Conservation (phyloP, 345 rosid genomes). For the Brassica napus region Da-Ae NC_063434.1:4622501-4623000, state of each 20-base stretch:
- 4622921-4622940: slow-evolving; percentile 42
- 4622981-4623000: background rate
- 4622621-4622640: slow-evolving; percentile 30
- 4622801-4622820: slow-evolving; percentile 6
- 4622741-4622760: slow-evolving; percentile 22
- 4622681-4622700: slow-evolving; percentile 30
- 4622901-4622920: slow-evolving; percentile 56
- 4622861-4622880: background rate
- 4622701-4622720: slow-evolving; percentile 1
- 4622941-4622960: slow-evolving; percentile 64
- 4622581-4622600: slow-evolving; percentile 27
- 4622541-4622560: slow-evolving; percentile 28
- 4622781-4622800: slow-evolving; percentile 12
- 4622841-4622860: slow-evolving; percentile 10
- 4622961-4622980: slow-evolving; percentile 43
- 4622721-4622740: slow-evolving; percentile 46
- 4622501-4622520: slow-evolving; percentile 7
- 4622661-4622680: slow-evolving; percentile 39
- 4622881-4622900: slow-evolving; percentile 50
- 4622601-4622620: slow-evolving; percentile 22
- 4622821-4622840: background rate
- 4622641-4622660: slow-evolving; percentile 24
- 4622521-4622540: background rate
- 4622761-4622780: slow-evolving; percentile 1
- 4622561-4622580: slow-evolving; percentile 5